phyloP scores from a whole-genome alignment of 2,329 filamentous ascomycete genomes.

The Apiospora sp. region DNA sequence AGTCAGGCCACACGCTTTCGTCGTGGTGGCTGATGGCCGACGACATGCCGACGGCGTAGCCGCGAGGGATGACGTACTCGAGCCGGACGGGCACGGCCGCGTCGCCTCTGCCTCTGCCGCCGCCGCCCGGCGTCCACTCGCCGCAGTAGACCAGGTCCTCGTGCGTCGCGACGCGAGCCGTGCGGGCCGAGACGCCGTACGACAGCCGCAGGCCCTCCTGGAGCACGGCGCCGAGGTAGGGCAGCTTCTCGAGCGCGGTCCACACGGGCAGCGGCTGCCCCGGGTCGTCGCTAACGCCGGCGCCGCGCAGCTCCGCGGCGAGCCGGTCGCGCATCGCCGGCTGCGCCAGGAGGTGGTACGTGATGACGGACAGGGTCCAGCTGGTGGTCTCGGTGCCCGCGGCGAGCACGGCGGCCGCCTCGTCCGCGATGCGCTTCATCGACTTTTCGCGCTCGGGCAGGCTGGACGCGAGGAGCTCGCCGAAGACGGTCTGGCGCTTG shows the following conservation, averaged over 20 bases:
- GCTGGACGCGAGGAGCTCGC: conserved; percentile 32
- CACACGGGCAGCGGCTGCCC: conserved; percentile 37
- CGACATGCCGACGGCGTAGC: conserved; percentile 50
- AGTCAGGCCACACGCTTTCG: conserved; percentile 46
- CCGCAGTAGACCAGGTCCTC: conserved; percentile 43
- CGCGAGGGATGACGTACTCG: conserved; percentile 44
- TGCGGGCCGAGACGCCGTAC: conserved; percentile 39
- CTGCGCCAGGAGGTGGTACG: conserved; percentile 45
- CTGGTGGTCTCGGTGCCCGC: conserved; percentile 43
- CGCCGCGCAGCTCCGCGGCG: conserved; percentile 39
- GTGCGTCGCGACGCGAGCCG: conserved; percentile 39
- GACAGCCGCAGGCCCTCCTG: conserved; percentile 48
- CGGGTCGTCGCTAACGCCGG: conserved; percentile 39
- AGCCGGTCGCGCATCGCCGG: conserved; percentile 41
- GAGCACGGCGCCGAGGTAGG: conserved; percentile 48
- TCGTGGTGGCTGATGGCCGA: conserved; percentile 49
- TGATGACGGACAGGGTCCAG: conserved; percentile 44
- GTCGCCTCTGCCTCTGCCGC: not conserved
- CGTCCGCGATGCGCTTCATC: conserved; percentile 29
- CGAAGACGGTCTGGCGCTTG: conserved; percentile 34
- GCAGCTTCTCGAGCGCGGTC: conserved; percentile 45
- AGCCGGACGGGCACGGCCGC: conserved; percentile 30
- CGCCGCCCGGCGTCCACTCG: conserved; percentile 32
- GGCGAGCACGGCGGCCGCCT: conserved; percentile 35
- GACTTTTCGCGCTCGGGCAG: conserved; percentile 32